phyloP scores from a whole-genome alignment of 2,329 filamentous ascomycete genomes.

The Aaosphaeria arxii region DNA sequence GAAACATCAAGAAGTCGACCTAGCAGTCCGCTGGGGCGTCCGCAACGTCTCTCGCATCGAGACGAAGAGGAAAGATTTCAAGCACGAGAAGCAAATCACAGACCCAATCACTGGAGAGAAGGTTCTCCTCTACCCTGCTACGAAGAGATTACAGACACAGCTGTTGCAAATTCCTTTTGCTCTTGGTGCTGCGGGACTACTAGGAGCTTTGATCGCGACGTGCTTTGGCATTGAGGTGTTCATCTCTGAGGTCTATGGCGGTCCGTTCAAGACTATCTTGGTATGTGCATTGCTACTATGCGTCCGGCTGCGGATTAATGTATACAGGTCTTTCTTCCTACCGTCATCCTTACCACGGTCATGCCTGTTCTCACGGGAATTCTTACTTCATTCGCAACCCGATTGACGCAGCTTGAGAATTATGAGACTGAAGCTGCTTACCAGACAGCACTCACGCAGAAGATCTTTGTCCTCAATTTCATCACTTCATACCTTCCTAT shows the following conservation, averaged over 20 bases:
- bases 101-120: conserved; percentile 82
- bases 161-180: conserved; percentile 83
- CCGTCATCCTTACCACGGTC: conserved; percentile 76
- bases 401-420: conserved; percentile 81
- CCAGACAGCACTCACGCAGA: conserved; percentile 79
- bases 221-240: conserved; percentile 95
- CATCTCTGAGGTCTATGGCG: conserved; percentile 88
- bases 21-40: conserved; percentile 85
- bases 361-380: conserved; percentile 75
- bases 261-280: conserved; percentile 80
- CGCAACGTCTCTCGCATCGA: conserved; percentile 81
- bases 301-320: not conserved
- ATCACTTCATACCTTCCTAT: conserved; percentile 92
- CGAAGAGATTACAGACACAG: conserved; percentile 71
- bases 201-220: conserved; percentile 78
- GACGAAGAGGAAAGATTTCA: conserved; percentile 71
- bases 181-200: conserved; percentile 64
- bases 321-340: conserved; percentile 76
- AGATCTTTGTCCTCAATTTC: conserved; percentile 95
- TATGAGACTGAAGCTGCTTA: conserved; percentile 86
- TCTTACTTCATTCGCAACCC: conserved; percentile 73
- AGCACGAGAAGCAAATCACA: conserved; percentile 70
- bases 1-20: conserved; percentile 88
- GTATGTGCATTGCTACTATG: conserved; percentile 47
- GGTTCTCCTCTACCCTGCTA: conserved; percentile 70